A percentile compares a stretch with the other conserved stretches of the same genome.
Evolutionary conservation across 495 filamentous ascomycete species (phyloP).

Genomic region (Hypoxylon crocopeplum): DNA sequence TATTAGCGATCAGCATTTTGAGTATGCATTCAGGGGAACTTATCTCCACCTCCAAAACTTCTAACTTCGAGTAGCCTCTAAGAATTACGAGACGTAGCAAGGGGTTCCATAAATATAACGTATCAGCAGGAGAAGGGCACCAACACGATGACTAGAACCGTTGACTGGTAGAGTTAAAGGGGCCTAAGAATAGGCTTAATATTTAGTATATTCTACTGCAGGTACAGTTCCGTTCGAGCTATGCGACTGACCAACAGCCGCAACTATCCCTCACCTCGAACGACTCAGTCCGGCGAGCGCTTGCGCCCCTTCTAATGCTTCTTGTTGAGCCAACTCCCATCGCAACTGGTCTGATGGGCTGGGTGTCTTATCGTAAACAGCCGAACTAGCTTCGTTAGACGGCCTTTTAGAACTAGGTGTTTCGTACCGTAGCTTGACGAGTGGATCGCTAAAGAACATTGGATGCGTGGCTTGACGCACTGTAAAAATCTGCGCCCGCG

Average conservation of each 20-base stretch:
- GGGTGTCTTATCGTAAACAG: slow-evolving; percentile 34
- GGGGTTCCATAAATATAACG: too few relatives aligned
- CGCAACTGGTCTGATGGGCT: slow-evolving; percentile 42
- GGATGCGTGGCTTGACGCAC: slow-evolving; percentile 22
- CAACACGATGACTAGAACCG: too few relatives aligned
- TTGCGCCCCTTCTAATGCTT: slow-evolving; percentile 27
- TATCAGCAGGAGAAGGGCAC: too few relatives aligned
- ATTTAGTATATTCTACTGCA: too few relatives aligned
- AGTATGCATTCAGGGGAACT: too few relatives aligned
- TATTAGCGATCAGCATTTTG: too few relatives aligned
- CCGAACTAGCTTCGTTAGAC: slow-evolving; percentile 5
- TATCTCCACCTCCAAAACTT: too few relatives aligned
- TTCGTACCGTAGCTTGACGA: slow-evolving; percentile 32
- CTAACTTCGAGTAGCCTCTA: too few relatives aligned
- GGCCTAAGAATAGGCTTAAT: too few relatives aligned
- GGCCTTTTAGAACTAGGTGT: slow-evolving; percentile 28
- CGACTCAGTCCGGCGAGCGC: slow-evolving; percentile 16
- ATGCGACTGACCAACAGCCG: not conserved
- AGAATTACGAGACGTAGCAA: too few relatives aligned
- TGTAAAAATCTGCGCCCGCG: slow-evolving; percentile 10
- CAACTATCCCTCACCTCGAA: slow-evolving; percentile 7
- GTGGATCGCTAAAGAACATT: slow-evolving; percentile 38
- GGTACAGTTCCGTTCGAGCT: not conserved
- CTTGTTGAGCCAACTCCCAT: slow-evolving; percentile 37
- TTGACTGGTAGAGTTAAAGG: too few relatives aligned